Base-by-base conservation (phyloP, 805 yeast species). In the Cyberlindnera americana region DNA sequence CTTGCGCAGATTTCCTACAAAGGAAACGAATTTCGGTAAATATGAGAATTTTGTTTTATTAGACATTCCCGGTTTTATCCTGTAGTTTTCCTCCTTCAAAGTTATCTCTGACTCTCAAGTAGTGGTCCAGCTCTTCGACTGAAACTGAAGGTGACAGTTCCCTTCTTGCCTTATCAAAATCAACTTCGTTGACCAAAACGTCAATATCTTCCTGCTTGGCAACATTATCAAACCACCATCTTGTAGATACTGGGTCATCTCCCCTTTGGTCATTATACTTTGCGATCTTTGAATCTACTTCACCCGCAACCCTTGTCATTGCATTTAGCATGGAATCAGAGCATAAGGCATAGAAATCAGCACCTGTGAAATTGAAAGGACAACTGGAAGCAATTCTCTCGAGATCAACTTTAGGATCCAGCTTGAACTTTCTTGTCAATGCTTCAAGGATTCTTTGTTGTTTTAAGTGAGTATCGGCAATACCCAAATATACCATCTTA, bases 311-410 rank as follows among this genome's bases (percentile, higher is more conserved):
- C 50, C 98, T 69, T 1, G 93, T 85, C 97, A 93, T 91, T 2
- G 98, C 96, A 61, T 88, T 88, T 51, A 91, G 71, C 93, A 91
- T 88, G 0, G 98, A 86, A 62, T 93, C 98, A 0, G 95, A 84
- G 57, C 97, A 88, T 43, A 93, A 66, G 0, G 98, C 99, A 62
- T 93, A 93, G 64, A 93, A 91, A 61, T 93, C 99, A 4, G 99
- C 99, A 48, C 99, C 99, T 0, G 99, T 91, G 57, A 79, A 90
- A n/a, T 87, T 88, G 57, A 80, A 88, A 0, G 95, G 85, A 63
- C 97, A 89, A 6, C 64, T 61, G 14, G 72, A 70, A 0, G 95
- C 91, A 19, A 93, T 63, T 6, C 56, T 53, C 3, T 55, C 52
- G 41, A 90, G 64, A 41, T 82, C 72, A 3, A 90, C 86, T 17